A percentile compares a stretch with the other conserved stretches of the same genome.
Evolutionary conservation across 2,329 filamentous ascomycete genomes (phyloP).

Genomic region (Cyphellophora europaea): DNA sequence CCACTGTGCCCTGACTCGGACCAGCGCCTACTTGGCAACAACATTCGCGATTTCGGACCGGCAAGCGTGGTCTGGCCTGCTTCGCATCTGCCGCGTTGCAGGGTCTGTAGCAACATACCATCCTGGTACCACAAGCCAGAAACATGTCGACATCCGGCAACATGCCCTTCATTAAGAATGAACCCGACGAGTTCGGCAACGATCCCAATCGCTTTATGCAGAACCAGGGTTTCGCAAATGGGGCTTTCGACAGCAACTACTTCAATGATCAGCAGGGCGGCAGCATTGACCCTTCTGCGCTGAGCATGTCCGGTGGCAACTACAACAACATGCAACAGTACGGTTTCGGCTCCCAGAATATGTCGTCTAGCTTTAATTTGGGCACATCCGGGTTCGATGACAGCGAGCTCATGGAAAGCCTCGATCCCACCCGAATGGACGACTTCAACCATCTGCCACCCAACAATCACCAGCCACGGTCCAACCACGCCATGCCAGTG

Average conservation of each 20-base stretch:
- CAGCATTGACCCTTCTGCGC: conserved; percentile 74
- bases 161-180: conserved; percentile 58
- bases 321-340: conserved; percentile 40
- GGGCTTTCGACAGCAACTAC: conserved; percentile 39
- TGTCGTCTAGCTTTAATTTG: conserved; percentile 64
- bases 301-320: conserved; percentile 54
- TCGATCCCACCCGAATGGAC: conserved; percentile 26
- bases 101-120: too few relatives aligned
- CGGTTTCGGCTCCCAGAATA: conserved; percentile 55
- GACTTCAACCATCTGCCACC: conserved; percentile 11
- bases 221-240: conserved; percentile 11
- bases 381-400: conserved; percentile 80
- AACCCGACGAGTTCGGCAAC: conserved; percentile 55
- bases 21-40: too few relatives aligned
- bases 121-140: too few relatives aligned
- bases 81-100: too few relatives aligned
- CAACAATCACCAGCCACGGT: conserved; percentile 1
- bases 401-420: conserved; percentile 64
- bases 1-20: too few relatives aligned
- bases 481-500: conserved; percentile 43
- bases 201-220: conserved; percentile 40
- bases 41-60: too few relatives aligned
- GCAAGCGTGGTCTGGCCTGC: too few relatives aligned
- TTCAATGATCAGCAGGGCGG: conserved; percentile 39
- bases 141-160: too few relatives aligned